Evolutionary conservation across 441 rosid species (phyloP).

Genomic region (Populus hybrid): DNA sequence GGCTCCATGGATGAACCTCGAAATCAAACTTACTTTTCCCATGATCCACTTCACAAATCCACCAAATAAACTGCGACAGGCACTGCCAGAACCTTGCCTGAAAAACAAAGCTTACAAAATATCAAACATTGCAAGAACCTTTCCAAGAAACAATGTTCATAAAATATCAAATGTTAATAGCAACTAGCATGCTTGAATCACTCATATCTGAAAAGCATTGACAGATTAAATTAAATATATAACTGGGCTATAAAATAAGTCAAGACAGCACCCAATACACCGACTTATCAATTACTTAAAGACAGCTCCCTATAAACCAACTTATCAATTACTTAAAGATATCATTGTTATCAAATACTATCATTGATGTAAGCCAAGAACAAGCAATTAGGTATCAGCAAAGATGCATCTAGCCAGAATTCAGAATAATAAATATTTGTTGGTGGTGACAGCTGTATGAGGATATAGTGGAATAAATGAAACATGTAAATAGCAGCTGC

Average conservation of each 20-base stretch:
- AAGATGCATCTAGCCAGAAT: background rate
- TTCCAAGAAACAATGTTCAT: background rate
- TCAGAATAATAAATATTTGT: background rate
- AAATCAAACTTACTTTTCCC: constrained; percentile 59
- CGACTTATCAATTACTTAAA: background rate
- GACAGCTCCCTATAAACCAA: background rate
- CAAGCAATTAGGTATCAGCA: background rate
- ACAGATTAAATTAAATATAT: background rate
- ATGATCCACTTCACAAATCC: constrained; percentile 95
- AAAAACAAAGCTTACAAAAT: constrained; percentile 9
- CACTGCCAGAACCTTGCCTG: constrained; percentile 99
- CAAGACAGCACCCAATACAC: background rate
- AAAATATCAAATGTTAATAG: constrained; percentile 3
- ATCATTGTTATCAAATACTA: background rate
- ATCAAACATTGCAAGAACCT: background rate
- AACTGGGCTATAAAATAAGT: background rate
- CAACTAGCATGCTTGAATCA: background rate
- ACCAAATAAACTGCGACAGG: constrained; percentile 96
- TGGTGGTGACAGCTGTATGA: background rate
- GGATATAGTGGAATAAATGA: background rate
- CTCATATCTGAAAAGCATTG: background rate
- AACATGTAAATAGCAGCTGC: background rate
- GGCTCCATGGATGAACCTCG: constrained; percentile 7
- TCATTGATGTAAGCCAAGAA: background rate
- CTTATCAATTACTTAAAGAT: background rate